Evolutionary conservation across 2,329 filamentous ascomycete genomes (phyloP).

Genomic region (Aspergillus neoniger): DNA sequence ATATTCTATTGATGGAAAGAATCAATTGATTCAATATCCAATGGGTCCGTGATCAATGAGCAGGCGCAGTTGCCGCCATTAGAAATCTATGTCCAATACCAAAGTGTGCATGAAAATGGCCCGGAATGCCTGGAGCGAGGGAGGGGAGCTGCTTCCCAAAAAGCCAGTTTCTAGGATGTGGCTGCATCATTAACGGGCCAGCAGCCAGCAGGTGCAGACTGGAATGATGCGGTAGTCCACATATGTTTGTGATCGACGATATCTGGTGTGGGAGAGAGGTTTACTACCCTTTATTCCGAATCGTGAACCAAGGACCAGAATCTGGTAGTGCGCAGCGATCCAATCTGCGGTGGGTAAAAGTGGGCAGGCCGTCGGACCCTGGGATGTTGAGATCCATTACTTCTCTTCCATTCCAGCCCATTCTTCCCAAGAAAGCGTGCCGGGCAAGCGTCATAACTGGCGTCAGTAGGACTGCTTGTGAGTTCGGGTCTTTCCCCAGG

Average conservation of each 20-base stretch:
- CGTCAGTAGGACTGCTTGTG: not conserved
- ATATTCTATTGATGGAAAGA: not conserved
- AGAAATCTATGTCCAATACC: not conserved
- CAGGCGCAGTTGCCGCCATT: not conserved
- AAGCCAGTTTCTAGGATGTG: not conserved
- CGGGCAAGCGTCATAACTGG: conserved; percentile 1
- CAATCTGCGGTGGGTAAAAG: not conserved
- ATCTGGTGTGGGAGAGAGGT: not conserved
- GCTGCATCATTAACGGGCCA: not conserved
- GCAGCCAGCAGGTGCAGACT: not conserved
- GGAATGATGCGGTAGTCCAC: not conserved
- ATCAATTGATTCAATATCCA: not conserved
- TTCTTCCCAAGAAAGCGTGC: not conserved
- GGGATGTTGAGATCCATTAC: not conserved
- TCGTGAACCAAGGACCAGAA: not conserved
- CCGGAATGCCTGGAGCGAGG: not conserved
- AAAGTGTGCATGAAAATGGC: not conserved
- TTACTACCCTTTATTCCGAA: not conserved
- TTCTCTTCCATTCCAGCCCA: conserved; percentile 4
- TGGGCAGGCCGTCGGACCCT: not conserved
- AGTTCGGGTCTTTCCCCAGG: not conserved
- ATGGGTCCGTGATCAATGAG: not conserved
- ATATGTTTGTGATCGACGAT: not conserved
- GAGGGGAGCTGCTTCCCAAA: not conserved
- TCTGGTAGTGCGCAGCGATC: not conserved